Conservation (phyloP, 2,329 filamentous ascomycete genomes). For the Clarireedia paspali region DNA sequence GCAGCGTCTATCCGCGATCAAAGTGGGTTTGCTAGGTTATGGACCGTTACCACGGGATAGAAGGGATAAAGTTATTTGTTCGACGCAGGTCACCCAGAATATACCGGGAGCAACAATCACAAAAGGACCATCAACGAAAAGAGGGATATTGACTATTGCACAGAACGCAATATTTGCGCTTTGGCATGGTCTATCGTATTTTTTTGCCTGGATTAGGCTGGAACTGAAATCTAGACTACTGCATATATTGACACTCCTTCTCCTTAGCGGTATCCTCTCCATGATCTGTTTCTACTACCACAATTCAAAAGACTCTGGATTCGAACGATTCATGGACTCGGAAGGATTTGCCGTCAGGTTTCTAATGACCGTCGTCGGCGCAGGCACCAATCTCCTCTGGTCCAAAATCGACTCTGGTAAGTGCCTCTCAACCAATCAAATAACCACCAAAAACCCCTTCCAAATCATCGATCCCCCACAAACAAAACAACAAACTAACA, state of each 20-base stretch:
- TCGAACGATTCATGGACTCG: constrained; percentile 34
- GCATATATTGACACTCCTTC: not conserved
- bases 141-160: too few relatives aligned
- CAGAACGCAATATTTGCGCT: too few relatives aligned
- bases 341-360: constrained; percentile 35
- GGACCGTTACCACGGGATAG: too few relatives aligned
- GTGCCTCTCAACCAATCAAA: constrained; percentile 1
- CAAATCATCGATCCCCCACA: constrained; percentile 16
- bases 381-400: constrained; percentile 36
- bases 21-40: too few relatives aligned
- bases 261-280: not conserved
- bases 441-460: not conserved
- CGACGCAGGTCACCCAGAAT: too few relatives aligned
- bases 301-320: constrained; percentile 25
- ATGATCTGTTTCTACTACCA: not conserved
- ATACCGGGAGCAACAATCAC: too few relatives aligned
- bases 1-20: too few relatives aligned
- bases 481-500: not conserved
- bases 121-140: too few relatives aligned
- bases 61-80: too few relatives aligned
- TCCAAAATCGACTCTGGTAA: constrained; percentile 34
- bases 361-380: constrained; percentile 34
- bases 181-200: not conserved
- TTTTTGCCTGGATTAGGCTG: not conserved
- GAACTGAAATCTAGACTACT: not conserved